Evolutionary conservation across 441 rosid genomes (phyloP).

Genomic region (Hura crepitans): DNA sequence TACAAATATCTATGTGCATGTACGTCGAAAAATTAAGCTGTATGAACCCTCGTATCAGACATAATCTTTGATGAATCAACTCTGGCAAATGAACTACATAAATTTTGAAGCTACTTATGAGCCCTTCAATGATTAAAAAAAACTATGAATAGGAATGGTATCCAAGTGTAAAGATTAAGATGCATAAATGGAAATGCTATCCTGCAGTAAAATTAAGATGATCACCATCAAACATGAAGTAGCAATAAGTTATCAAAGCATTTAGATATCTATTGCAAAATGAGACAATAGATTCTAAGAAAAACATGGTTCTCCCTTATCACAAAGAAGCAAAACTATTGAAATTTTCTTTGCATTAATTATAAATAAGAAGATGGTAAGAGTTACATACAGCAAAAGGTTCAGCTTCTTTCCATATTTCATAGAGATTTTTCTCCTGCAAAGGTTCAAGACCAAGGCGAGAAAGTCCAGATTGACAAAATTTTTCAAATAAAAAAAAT

Average conservation of each 20-base stretch:
- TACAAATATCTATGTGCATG: not conserved
- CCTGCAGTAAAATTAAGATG: not conserved
- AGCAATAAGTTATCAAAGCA: not conserved
- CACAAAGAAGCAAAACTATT: not conserved
- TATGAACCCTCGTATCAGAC: not conserved
- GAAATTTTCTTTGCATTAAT: not conserved
- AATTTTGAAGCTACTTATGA: too few species aligned
- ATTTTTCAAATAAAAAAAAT: slow-evolving; percentile 53
- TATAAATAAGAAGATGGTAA: slow-evolving; percentile 16
- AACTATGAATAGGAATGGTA: too few species aligned
- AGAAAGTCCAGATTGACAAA: slow-evolving; percentile 57
- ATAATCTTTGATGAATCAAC: not conserved
- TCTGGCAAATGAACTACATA: not conserved
- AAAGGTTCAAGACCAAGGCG: slow-evolving; percentile 55
- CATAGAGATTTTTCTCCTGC: slow-evolving; percentile 42
- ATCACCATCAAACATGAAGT: not conserved
- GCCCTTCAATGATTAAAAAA: too few species aligned
- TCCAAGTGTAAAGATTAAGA: too few species aligned
- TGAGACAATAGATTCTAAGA: too few species aligned
- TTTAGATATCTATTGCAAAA: not conserved
- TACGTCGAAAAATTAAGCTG: not conserved
- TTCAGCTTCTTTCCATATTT: slow-evolving; percentile 59
- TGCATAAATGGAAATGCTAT: not conserved
- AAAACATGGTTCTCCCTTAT: not conserved
- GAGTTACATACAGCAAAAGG: slow-evolving; percentile 54